A percentile compares a stretch with the other conserved stretches of the same genome.
Evolutionary conservation across 768 basidiomycete genomes (phyloP).

Genomic region (Tubosaeta sp.): DNA sequence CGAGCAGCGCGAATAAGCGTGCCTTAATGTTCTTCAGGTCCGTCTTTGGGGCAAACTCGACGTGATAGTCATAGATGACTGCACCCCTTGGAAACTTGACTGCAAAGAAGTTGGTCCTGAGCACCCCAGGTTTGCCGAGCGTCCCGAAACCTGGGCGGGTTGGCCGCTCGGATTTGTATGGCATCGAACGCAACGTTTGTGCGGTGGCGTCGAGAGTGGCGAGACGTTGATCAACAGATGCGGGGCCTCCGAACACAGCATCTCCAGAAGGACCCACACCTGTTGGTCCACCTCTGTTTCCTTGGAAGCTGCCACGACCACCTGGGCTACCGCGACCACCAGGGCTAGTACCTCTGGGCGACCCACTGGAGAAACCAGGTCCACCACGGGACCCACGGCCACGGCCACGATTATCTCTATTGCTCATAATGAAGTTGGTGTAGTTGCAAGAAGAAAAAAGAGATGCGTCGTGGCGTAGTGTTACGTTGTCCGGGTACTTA

Average conservation of each 20-base stretch:
- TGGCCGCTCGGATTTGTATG: conserved; percentile 36
- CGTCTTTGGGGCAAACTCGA: conserved; percentile 34
- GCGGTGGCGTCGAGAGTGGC: conserved; percentile 21
- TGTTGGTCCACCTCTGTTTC: conserved; percentile 24
- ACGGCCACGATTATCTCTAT: conserved; percentile 2
- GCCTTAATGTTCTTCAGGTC: conserved; percentile 35
- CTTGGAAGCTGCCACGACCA: conserved; percentile 10
- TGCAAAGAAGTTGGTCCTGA: conserved; percentile 51
- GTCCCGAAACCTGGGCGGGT: conserved; percentile 45
- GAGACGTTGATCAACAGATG: conserved; percentile 34
- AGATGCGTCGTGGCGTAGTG: neutral
- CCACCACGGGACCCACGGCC: neutral
- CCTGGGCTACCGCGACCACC: conserved; percentile 1
- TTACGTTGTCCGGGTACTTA: conserved; percentile 2
- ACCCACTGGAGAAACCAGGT: neutral
- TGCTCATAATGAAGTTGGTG: conserved; percentile 11
- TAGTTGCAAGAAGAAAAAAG: neutral
- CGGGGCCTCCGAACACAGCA: conserved; percentile 26
- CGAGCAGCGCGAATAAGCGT: conserved; percentile 43
- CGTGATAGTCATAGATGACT: conserved; percentile 43
- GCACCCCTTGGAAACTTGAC: conserved; percentile 36
- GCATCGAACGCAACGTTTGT: conserved; percentile 25
- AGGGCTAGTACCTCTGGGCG: neutral
- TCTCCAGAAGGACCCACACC: conserved; percentile 26
- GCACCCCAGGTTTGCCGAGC: conserved; percentile 34